These are phyloP conservation scores for Mrakia frigida DNA, from an alignment of 768 basidiomycete genomes.

Conservation along the genomic window DNA sequence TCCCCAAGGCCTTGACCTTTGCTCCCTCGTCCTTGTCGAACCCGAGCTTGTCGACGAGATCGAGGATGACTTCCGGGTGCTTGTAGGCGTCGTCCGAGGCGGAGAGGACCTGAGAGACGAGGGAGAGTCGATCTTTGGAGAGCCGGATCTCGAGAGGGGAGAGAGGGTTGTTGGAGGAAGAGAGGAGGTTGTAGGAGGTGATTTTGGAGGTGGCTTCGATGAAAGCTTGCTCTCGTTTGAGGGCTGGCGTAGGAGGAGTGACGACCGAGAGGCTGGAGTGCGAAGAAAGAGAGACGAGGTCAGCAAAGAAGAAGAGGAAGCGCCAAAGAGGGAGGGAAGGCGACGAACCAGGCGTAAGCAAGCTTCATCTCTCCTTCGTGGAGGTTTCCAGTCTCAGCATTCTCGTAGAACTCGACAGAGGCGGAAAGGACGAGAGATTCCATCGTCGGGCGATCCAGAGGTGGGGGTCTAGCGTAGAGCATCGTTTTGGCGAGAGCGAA, in stretches of 20 bases:
- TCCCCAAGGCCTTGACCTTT: slow-evolving; percentile 74
- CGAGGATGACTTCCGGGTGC: slow-evolving; percentile 85
- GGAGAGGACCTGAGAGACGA: slow-evolving; percentile 80
- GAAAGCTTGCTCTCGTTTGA: slow-evolving; percentile 74
- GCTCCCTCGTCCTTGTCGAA: slow-evolving; percentile 63
- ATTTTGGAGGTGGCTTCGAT: slow-evolving; percentile 96
- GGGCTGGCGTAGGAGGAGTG: slow-evolving; percentile 55
- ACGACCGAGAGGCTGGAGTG: slow-evolving; percentile 64
- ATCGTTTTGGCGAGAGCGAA: slow-evolving; percentile 57
- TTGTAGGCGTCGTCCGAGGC: slow-evolving; percentile 82
- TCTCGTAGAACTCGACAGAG: slow-evolving; percentile 90
- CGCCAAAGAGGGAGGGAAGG: neutral
- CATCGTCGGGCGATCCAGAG: slow-evolving; percentile 47
- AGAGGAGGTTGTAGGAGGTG: slow-evolving; percentile 78
- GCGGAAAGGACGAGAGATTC: slow-evolving; percentile 76
- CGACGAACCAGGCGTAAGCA: slow-evolving; percentile 83
- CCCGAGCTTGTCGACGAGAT: slow-evolving; percentile 83
- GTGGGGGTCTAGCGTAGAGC: slow-evolving; percentile 54
- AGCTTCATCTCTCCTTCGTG: slow-evolving; percentile 92
- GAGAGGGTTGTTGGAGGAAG: slow-evolving; percentile 63
- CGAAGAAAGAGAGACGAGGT: slow-evolving; percentile 18
- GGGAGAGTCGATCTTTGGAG: slow-evolving; percentile 76
- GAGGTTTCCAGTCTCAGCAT: slow-evolving; percentile 85
- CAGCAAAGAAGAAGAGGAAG: neutral
- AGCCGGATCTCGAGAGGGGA: slow-evolving; percentile 90